Base-by-base conservation (phyloP, 106 monocot genomes). In the Alisma plantagoaquatica region DNA sequence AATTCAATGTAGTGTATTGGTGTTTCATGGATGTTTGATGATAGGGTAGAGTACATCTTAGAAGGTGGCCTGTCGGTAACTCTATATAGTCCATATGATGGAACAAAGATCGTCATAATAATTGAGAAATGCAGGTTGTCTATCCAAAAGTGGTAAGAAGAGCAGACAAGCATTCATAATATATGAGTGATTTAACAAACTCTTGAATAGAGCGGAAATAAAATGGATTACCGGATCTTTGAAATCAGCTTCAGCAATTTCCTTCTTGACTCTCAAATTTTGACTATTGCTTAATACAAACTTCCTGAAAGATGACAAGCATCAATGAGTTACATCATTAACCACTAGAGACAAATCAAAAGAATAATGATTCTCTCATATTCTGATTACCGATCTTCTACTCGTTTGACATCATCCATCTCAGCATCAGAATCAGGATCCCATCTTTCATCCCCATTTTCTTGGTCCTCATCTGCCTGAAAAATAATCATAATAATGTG, bases 401-500 rank as follows among this genome's bases (percentile, higher is more conserved):
- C n/a, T 14, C 21, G 42, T 33, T 41, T 59, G 1, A 43, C 33
- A 23, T 65, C 70, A 42, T 65, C 54, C 65, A 61, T 60, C 46
- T 61, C 76, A 24, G 46, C 21, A 61, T 70, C 70, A 35, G 54
- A 55, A 27, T 73, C 60, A 43, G 53, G 58, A 50, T 65, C 65
- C 43, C 60, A 60, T 61, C 70, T 64, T 65, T 61, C 64, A 70
- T 76, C 61, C 49, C 20, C 48, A 61, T 58, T 42, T 20, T 60
- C 54, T 60, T 61, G 58, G 61, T 66, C 64, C 59, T 75, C 64
- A 48, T 75, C 70, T 26, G 14, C 33, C 76, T 76, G 55, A 1
- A 70, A 20, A 38, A 38, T 23, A 53, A 27, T 49, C 25, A 49
- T 21, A 49, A 20, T 23, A 10, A 23, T 14, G 20, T 22, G 20